Base-by-base conservation (phyloP, 2,329 filamentous ascomycete genomes). In the Trichophyton verrucosum region DNA sequence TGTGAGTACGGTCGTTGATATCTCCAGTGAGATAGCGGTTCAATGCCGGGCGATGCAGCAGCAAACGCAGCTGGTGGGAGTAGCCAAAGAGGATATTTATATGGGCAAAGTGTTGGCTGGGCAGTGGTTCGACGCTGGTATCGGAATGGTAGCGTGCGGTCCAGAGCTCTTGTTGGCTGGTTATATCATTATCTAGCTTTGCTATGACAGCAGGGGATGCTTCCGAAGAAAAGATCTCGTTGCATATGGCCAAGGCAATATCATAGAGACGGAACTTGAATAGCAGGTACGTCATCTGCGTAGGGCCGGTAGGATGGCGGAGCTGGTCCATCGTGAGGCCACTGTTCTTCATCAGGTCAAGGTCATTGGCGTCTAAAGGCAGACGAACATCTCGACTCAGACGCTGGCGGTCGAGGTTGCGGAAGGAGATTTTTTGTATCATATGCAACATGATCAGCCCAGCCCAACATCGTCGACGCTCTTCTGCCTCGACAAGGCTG, bases 241-340 rank as follows among this genome's bases (percentile, higher is more conserved):
- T 66, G 61, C 72, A 73, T 33, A 75, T 71, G 55, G 69, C 70
- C n/a, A 68, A 67, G 8, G 72, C 70, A 49, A 75, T 66, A 42
- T 69, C 68, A 63, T 74, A 70, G 1, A 75, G 67, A 15, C 71
- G 71, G 61, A 70, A 71, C 57, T 72, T 72, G 22, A 74, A 64
- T 4, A 75, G 70, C 3, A 76, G 69, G 61, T 74, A 75, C 17
- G 74, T 73, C 73, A 75, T 75, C 65, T 76, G 73, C 1, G 73
- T 75, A 42, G 73, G 73, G 3, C 68, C 66, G 4, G 61, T 59
- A 1, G 64, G 55, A 17, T 17, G 51, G 15, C 51, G 51, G 15
- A 55, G 51, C 51, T 55, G 51, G 51, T 55, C 51, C 24, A 64
- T 60, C 24, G 68, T 65, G 0, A 68, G 65, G 24, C 62, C 49